Conservation (phyloP, 75 land plant genomes). For the Sequoiadendron giganteum region DNA sequence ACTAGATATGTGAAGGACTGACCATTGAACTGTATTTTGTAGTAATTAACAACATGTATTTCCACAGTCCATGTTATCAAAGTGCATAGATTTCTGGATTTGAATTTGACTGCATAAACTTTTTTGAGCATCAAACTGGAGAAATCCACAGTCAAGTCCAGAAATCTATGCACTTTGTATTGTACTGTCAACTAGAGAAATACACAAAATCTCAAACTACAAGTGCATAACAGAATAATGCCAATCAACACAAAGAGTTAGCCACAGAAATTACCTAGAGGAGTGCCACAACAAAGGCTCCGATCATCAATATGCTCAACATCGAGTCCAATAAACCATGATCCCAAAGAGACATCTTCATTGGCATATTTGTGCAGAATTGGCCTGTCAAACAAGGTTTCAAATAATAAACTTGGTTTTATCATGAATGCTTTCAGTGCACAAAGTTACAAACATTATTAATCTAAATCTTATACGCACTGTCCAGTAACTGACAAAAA, state of each 20-base stretch:
- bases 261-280: conserved; percentile 51
- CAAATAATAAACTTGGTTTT: not conserved
- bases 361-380: conserved; percentile 72
- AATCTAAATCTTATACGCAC: not conserved
- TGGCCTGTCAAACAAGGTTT: conserved; percentile 29
- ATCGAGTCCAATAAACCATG: conserved; percentile 80
- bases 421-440: not conserved
- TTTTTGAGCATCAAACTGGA: too few relatives aligned
- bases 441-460: not conserved
- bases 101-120: too few relatives aligned
- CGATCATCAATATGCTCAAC: conserved; percentile 76
- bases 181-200: not conserved
- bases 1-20: not conserved
- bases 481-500: not conserved
- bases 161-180: not conserved
- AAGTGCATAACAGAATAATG: not conserved
- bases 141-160: too few relatives aligned
- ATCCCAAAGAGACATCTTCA: conserved; percentile 78
- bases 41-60: not conserved
- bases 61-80: too few relatives aligned
- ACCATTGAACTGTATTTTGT: not conserved
- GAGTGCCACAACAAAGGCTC: conserved; percentile 74
- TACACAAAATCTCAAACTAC: not conserved
- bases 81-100: too few relatives aligned
- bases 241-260: not conserved